A percentile compares a stretch with the other conserved stretches of the same genome.
phyloP scores from a whole-genome alignment of 495 filamentous ascomycete species.

The Penicillium longicatenatum region DNA sequence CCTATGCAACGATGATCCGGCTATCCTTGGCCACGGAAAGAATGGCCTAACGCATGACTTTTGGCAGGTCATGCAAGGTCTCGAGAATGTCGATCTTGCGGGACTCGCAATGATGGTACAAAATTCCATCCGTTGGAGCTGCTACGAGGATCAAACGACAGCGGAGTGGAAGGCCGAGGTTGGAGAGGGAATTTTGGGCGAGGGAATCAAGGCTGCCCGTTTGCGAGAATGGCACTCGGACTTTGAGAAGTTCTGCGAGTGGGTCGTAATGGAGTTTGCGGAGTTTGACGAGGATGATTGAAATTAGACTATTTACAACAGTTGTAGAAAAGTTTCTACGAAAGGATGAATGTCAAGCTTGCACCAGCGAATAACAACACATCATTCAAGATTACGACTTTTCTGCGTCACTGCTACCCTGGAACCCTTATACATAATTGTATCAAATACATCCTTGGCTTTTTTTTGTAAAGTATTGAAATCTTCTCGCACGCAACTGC shows the following conservation, averaged over 20 bases:
- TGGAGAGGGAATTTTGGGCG: constrained; percentile 71
- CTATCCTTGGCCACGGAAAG: constrained; percentile 73
- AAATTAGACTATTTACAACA: not conserved
- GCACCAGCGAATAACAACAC: too few relatives aligned
- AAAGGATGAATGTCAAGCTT: too few relatives aligned
- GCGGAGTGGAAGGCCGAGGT: constrained; percentile 73
- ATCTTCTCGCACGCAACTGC: too few relatives aligned
- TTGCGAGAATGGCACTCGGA: constrained; percentile 74
- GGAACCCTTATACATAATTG: too few relatives aligned
- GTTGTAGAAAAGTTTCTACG: too few relatives aligned
- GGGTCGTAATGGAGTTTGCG: constrained; percentile 82
- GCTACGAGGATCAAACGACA: constrained; percentile 73
- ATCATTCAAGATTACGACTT: too few relatives aligned
- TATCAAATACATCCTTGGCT: too few relatives aligned
- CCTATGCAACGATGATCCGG: constrained; percentile 85
- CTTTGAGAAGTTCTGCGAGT: constrained; percentile 91
- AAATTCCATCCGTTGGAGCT: constrained; percentile 89
- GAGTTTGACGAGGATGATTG: constrained; percentile 53
- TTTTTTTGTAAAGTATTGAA: too few relatives aligned
- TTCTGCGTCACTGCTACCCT: too few relatives aligned
- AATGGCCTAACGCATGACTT: constrained; percentile 85
- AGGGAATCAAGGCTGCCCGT: constrained; percentile 67
- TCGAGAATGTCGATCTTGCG: constrained; percentile 76
- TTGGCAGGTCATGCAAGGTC: constrained; percentile 86
- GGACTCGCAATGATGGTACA: constrained; percentile 80